Evolutionary conservation across 805 yeast genomes (phyloP).

Genomic region (Clavispora phyllophila): DNA sequence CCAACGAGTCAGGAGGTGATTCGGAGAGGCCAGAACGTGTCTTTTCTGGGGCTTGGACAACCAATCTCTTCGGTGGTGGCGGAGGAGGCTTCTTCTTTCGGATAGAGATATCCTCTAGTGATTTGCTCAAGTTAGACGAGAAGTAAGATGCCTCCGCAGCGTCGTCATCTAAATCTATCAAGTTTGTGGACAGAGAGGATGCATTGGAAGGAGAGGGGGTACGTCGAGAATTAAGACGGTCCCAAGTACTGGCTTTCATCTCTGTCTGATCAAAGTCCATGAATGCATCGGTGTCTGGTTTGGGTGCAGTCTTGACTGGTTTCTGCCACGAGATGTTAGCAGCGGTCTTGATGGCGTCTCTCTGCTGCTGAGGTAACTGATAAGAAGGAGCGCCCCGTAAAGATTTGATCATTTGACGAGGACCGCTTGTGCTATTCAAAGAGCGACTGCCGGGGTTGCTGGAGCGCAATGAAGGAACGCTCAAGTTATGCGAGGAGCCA

Average conservation of each 20-base stretch:
- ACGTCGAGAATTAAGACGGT: slow-evolving; percentile 15
- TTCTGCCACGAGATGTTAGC: slow-evolving; percentile 13
- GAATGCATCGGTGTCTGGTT: slow-evolving; percentile 22
- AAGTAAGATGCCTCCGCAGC: slow-evolving; percentile 21
- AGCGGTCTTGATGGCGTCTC: slow-evolving; percentile 14
- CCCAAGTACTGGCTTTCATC: slow-evolving; percentile 21
- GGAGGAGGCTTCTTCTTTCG: slow-evolving; percentile 11
- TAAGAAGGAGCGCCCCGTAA: slow-evolving; percentile 5
- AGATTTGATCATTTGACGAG: slow-evolving; percentile 24
- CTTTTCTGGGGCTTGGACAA: background rate
- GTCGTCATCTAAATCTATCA: slow-evolving; percentile 71
- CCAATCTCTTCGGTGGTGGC: slow-evolving; percentile 8
- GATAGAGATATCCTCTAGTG: slow-evolving; percentile 21
- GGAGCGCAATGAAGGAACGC: slow-evolving; percentile 25
- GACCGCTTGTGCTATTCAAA: slow-evolving; percentile 7
- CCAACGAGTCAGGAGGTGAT: background rate
- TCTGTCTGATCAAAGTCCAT: slow-evolving; percentile 38
- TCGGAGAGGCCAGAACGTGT: background rate
- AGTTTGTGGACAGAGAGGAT: slow-evolving; percentile 34
- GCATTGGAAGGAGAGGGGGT: slow-evolving; percentile 6
- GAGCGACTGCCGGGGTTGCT: slow-evolving; percentile 11
- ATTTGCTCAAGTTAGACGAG: slow-evolving; percentile 7
- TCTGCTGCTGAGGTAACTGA: slow-evolving; percentile 16
- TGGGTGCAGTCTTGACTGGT: slow-evolving; percentile 1
- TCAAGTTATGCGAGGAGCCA: slow-evolving; percentile 11